phyloP scores from a whole-genome alignment of 345 rosid species.

The Geranium rotundifolium region DNA sequence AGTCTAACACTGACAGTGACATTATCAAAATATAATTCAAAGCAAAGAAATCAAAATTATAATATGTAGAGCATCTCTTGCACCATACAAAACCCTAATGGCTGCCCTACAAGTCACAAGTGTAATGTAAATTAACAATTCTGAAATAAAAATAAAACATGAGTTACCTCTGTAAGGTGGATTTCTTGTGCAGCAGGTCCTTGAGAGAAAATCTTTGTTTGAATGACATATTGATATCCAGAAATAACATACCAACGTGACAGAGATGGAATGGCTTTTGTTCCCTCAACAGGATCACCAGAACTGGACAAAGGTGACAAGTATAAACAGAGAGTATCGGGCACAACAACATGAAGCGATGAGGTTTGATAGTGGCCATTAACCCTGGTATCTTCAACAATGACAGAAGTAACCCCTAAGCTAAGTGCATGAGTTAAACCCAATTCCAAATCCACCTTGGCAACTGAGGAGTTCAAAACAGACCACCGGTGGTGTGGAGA shows the following conservation, averaged over 20 bases:
- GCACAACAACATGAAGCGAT: slow-evolving; percentile 67
- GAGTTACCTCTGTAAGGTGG: slow-evolving; percentile 67
- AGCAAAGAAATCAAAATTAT: no score
- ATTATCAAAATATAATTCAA: no score
- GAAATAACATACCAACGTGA: slow-evolving; percentile 68
- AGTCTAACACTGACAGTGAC: no score
- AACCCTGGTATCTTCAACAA: slow-evolving; percentile 82
- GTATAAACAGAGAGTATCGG: slow-evolving; percentile 51
- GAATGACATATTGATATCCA: slow-evolving; percentile 56
- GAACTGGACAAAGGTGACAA: slow-evolving; percentile 42
- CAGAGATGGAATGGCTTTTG: slow-evolving; percentile 39
- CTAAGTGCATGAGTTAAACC: slow-evolving; percentile 51
- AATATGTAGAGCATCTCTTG: not conserved
- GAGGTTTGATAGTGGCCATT: slow-evolving; percentile 81
- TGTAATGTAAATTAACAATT: slow-evolving; percentile 1
- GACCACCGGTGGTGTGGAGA: slow-evolving; percentile 78
- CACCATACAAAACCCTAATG: not conserved
- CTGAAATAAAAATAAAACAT: slow-evolving; percentile 5
- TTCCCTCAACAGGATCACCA: slow-evolving; percentile 47
- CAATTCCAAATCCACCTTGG: slow-evolving; percentile 47
- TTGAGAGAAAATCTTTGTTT: slow-evolving; percentile 56
- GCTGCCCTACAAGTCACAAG: slow-evolving; percentile 8
- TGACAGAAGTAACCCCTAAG: slow-evolving; percentile 61
- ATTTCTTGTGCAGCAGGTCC: slow-evolving; percentile 65
- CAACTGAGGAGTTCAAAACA: slow-evolving; percentile 54